Evolutionary conservation across 2,329 filamentous ascomycete species (phyloP).

Genomic region (Coniochaeta sp.): DNA sequence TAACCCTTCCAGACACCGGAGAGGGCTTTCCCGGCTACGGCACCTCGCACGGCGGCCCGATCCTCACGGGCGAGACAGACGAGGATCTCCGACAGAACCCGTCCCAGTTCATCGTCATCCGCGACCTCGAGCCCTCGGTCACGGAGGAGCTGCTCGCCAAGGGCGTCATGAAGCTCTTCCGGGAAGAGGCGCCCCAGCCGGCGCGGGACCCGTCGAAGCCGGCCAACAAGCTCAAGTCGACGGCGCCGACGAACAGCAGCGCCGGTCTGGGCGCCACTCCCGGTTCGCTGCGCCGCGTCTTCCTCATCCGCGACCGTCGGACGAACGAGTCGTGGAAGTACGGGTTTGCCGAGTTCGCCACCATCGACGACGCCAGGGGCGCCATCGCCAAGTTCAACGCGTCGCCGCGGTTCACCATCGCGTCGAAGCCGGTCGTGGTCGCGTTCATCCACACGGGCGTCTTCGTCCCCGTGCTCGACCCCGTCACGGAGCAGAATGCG

Average conservation of each 20-base stretch:
- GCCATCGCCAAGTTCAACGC: slow-evolving; percentile 66
- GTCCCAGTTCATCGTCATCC: slow-evolving; percentile 71
- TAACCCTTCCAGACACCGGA: slow-evolving; percentile 7
- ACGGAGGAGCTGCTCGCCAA: slow-evolving; percentile 66
- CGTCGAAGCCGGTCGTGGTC: slow-evolving; percentile 62
- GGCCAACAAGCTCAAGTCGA: slow-evolving; percentile 49
- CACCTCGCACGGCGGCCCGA: slow-evolving; percentile 21
- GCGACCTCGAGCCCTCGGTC: slow-evolving; percentile 62
- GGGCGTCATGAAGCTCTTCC: slow-evolving; percentile 66
- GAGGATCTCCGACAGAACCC: slow-evolving; percentile 41
- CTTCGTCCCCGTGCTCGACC: slow-evolving; percentile 66
- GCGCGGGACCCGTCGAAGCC: slow-evolving; percentile 35
- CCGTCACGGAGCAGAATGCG: slow-evolving; percentile 44
- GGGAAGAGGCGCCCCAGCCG: slow-evolving; percentile 45
- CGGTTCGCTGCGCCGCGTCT: slow-evolving; percentile 67
- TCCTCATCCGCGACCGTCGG: slow-evolving; percentile 66
- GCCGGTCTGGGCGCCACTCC: slow-evolving; percentile 63
- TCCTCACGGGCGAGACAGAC: slow-evolving; percentile 34
- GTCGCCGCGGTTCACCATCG: slow-evolving; percentile 70
- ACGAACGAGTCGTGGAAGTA: slow-evolving; percentile 71
- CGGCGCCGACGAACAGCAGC: slow-evolving; percentile 45
- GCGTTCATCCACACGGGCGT: slow-evolving; percentile 80
- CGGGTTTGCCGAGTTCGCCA: slow-evolving; percentile 78
- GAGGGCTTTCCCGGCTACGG: slow-evolving; percentile 10
- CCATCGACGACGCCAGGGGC: slow-evolving; percentile 66